phyloP scores from a whole-genome alignment of 371 early-diverging fungal species.

The Saksenaea vasiformis region DNA sequence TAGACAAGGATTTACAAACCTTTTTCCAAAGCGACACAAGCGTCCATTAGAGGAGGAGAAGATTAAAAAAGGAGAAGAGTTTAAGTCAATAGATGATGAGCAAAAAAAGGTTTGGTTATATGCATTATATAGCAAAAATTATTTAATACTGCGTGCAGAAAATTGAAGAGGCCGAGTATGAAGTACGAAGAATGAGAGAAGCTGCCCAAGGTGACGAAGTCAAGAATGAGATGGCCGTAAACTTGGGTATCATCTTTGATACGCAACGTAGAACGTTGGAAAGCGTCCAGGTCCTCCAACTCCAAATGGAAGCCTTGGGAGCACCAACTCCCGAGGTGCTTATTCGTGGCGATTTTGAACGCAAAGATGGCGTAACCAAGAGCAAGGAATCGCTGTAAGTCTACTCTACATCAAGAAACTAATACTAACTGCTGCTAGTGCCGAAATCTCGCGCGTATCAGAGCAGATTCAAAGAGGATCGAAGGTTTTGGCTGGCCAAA shows the following conservation, averaged over 20 bases:
- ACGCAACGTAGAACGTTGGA: conserved; percentile 73
- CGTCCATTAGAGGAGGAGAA: conserved; percentile 67
- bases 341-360: conserved; percentile 27
- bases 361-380: background rate
- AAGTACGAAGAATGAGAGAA: conserved; percentile 38
- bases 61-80: conserved; percentile 58
- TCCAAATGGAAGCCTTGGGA: conserved; percentile 58
- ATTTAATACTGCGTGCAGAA: conserved; percentile 29
- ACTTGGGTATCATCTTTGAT: conserved; percentile 52
- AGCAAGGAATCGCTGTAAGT: conserved; percentile 21
- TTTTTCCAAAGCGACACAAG: conserved; percentile 32
- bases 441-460: conserved; percentile 9
- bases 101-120: conserved; percentile 38
- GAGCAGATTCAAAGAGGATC: conserved; percentile 20
- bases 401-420: background rate
- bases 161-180: conserved; percentile 58
- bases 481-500: conserved; percentile 7
- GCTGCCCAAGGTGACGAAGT: conserved; percentile 32
- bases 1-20: background rate
- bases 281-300: conserved; percentile 58
- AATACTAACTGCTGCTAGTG: background rate
- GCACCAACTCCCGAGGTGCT: conserved; percentile 44
- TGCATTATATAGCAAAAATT: background rate
- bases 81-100: conserved; percentile 48
- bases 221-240: conserved; percentile 27